Evolutionary conservation across 306 rosid species (phyloP).

Genomic region (Citrullus colocynthis): DNA sequence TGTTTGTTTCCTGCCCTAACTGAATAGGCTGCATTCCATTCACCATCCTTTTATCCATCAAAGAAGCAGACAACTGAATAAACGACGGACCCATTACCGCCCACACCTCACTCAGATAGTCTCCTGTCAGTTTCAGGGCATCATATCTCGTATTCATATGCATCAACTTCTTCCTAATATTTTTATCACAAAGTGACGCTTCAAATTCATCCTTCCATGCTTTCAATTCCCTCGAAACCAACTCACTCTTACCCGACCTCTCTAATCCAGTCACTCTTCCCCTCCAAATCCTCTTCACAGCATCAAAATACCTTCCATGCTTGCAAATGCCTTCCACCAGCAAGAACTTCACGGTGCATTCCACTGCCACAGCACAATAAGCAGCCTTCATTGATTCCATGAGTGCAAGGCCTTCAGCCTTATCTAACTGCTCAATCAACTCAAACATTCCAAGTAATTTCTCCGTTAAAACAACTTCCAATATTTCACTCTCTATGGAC

Average conservation of each 20-base stretch:
- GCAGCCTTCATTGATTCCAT: conserved; percentile 35
- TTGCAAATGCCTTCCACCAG: conserved; percentile 15
- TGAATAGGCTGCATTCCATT: not conserved
- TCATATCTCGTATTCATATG: conserved; percentile 31
- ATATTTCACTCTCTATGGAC: conserved; percentile 26
- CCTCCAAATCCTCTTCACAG: conserved; percentile 51
- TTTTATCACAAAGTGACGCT: conserved; percentile 37
- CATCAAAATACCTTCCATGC: conserved; percentile 26
- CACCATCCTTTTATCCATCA: not conserved
- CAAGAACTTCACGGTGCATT: conserved; percentile 49
- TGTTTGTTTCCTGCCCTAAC: not conserved
- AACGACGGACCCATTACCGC: conserved; percentile 40
- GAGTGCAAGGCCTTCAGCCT: conserved; percentile 6
- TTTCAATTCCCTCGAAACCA: conserved; percentile 29
- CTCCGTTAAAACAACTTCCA: conserved; percentile 31
- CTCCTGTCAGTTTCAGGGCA: conserved; percentile 30
- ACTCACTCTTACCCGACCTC: conserved; percentile 8
- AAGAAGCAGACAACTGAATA: conserved; percentile 18
- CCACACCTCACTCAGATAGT: conserved; percentile 49
- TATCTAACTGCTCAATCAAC: conserved; percentile 30
- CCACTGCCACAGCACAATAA: conserved; percentile 59
- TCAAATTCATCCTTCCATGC: conserved; percentile 38
- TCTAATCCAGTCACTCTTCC: conserved; percentile 25
- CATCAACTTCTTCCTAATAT: conserved; percentile 27
- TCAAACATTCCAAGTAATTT: conserved; percentile 34